Base-by-base conservation (phyloP, 352 stramenopile genomes). In the Halophytophthora batemanensis region DNA sequence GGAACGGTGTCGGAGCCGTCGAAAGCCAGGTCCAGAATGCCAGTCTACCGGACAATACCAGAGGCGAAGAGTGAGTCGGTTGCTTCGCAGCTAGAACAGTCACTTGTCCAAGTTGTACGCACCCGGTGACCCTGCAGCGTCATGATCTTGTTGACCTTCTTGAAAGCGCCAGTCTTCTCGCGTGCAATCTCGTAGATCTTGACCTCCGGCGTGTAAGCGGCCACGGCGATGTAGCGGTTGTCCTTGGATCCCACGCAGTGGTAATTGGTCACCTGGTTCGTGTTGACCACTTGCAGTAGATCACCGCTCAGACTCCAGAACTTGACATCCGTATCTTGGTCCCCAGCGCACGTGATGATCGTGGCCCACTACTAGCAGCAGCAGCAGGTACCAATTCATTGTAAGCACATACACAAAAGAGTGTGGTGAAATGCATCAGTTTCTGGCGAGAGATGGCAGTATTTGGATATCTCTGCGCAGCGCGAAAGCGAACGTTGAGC, bases 71-170 rank as follows among this genome's bases (percentile, higher is more conserved):
- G 50, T 37, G 22, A 36, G 21, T 18, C 15, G 5, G 12, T 46
- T 36, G 15, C 12, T 35, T 21, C 12, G 6, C 21, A n/a, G 18
- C 25, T 33, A 8, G 0, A 7, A 3, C 3, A 18, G 29, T 44
- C 64, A 6, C n/a, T 46, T 37, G 25, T 22, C 51, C 48, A n/a
- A n/a, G n/a, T n/a, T n/a, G n/a, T n/a, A n/a, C n/a, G n/a, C 81
- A 92, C 78, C 25, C 77, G 69, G 41, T 92, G 82, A 12, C 82
- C 82, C 42, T 89, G 77, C 8, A 92, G 65, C 31, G 82, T 84
- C 78, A 92, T 90, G 57, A 90, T 77, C 61, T 92, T 92, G 65
- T 87, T 78, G 5, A 76, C 73, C 41, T 90, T 90, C 56, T 87
- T 87, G 59, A 92, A 92, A 15, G 72, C 60, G 25, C 82, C 82